A percentile compares a stretch with the other conserved stretches of the same genome.
These are phyloP conservation scores for Lyophyllum shimeji DNA, from an alignment of 768 basidiomycete genomes.

Conservation along the genomic window DNA sequence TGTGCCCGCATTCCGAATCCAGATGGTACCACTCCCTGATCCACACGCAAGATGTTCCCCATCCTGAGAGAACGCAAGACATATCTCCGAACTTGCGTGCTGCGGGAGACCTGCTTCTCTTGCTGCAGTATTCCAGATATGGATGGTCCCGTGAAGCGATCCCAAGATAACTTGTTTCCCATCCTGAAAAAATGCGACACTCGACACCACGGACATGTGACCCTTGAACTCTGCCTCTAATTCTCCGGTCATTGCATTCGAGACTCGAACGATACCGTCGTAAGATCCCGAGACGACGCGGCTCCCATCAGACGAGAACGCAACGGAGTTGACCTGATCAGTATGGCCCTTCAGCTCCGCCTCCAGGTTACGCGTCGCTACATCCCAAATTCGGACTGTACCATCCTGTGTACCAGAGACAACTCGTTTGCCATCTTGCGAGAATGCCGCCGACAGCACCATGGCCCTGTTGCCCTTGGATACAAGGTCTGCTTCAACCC, in stretches of 20 bases:
- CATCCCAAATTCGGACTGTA: constrained; percentile 11
- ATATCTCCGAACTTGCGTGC: neutral
- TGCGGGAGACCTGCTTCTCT: too few species aligned
- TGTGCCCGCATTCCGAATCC: neutral
- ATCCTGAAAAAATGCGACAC: too few species aligned
- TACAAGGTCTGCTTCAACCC: neutral
- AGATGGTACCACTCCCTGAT: neutral
- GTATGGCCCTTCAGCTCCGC: constrained; percentile 8
- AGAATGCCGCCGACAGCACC: neutral
- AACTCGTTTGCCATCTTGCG: neutral
- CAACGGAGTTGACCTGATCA: constrained; percentile 2
- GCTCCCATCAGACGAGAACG: constrained; percentile 10
- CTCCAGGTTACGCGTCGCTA: neutral
- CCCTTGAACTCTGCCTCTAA: neutral
- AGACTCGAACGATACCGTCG: neutral
- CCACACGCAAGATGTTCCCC: neutral
- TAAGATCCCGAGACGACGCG: neutral
- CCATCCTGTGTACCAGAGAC: neutral
- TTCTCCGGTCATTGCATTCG: neutral
- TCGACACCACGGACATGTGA: neutral
- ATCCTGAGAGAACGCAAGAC: neutral
- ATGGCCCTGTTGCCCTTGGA: neutral
- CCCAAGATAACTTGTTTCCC: too few species aligned
- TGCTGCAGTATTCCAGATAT: too few species aligned
- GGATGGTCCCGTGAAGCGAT: too few species aligned